Conservation (phyloP, 192 early-diverging fungal species). For the Martensiomyces pterosporus region DNA sequence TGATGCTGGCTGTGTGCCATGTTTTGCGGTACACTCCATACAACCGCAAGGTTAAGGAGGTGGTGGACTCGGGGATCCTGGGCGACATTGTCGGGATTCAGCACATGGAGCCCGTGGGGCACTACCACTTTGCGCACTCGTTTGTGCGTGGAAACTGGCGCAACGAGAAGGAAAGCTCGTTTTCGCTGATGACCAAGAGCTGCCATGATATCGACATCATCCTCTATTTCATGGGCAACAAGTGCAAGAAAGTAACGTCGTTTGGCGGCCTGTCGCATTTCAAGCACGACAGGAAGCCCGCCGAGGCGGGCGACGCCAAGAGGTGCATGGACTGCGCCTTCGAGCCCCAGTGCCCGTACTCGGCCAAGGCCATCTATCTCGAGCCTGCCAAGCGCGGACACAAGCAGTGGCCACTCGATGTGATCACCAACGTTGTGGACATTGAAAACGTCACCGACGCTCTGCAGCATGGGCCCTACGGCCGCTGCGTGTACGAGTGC, state of each 20-base stretch:
- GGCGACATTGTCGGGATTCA: conserved; percentile 62
- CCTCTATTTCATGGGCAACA: conserved; percentile 33
- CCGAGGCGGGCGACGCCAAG: conserved; percentile 52
- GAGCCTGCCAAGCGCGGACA: conserved; percentile 30
- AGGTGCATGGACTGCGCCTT: conserved; percentile 55
- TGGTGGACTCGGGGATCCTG: conserved; percentile 51
- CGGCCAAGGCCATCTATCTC: conserved; percentile 57
- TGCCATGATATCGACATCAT: conserved; percentile 58
- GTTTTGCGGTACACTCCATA: conserved; percentile 60
- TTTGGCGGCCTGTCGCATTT: conserved; percentile 64
- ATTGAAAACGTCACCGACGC: conserved; percentile 51
- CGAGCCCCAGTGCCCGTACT: conserved; percentile 58
- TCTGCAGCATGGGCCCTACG: conserved; percentile 55
- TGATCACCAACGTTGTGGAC: conserved; percentile 50
- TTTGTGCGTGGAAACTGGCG: conserved; percentile 65
- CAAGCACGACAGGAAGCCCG: conserved; percentile 52
- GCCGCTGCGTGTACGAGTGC: conserved; percentile 64
- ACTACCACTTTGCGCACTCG: conserved; percentile 65
- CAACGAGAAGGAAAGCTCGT: conserved; percentile 52
- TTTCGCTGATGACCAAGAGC: conserved; percentile 62
- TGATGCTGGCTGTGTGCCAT: conserved; percentile 52
- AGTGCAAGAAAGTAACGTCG: conserved; percentile 43
- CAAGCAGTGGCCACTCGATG: conserved; percentile 55
- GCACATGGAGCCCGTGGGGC: conserved; percentile 65
- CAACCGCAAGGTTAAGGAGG: conserved; percentile 53